Base-by-base conservation (phyloP, 2,329 filamentous ascomycete species). In the Colletotrichum sp. region DNA sequence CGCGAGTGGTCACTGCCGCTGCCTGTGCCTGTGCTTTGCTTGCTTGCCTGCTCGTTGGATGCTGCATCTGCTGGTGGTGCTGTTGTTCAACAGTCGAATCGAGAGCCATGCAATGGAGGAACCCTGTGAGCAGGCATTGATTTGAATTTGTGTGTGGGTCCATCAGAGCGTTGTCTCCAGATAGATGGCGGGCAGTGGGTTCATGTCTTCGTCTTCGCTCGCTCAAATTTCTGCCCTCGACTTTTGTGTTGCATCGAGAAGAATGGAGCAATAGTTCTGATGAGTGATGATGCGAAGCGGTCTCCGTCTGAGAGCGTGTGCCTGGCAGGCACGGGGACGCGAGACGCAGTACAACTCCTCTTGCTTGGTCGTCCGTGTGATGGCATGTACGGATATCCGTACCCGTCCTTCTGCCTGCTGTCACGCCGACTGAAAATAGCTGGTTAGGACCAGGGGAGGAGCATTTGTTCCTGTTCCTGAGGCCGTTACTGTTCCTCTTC, bases 101-200 rank as follows among this genome's bases (percentile, higher is more conserved):
- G 32, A 63, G 64, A 68, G 34, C 70, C 70, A 74, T 76, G 64
- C 71, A 59, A 65, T 62, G 18, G 62, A 39, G 28, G 32, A 71
- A 76, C 71, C 71, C 59, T 76, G 70, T 55, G 70, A 60, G 64
- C 74, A 73, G 70, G 74, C 70, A 76, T 76, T 76, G 71, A 76
- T 73, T 75, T 75, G 73, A 72, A 72, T 75, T 75, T 72, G 15
- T 13, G 18, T 65, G 74, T 74, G 70, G 74, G 73, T 44, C 48
- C 24, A 73, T 65, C 64, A 65, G 39, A 68, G 70, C 69, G 39
- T 36, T 26, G 72, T 72, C 30, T 63, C 69, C 52, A 72, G 72
- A 66, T 72, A 64, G 64, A 74, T 69, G 74, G 71, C 39, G 22
- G 32, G 59, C 28, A 26, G 70, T 74, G 74, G 74, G 18, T 76